Evolutionary conservation across 257 asterid genomes (phyloP).

Genomic region (Henckelia pumila): DNA sequence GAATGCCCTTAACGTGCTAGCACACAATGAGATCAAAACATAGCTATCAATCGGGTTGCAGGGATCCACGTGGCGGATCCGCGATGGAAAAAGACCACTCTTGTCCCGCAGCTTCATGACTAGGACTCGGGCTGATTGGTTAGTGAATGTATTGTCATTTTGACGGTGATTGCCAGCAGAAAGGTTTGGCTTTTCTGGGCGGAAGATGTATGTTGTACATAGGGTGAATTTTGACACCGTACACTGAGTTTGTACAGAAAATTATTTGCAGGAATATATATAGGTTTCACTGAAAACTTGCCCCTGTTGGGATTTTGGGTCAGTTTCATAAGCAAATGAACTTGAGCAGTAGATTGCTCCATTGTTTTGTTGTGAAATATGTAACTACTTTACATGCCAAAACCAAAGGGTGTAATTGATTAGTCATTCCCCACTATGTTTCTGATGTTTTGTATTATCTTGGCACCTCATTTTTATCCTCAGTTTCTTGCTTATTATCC

Average conservation of each 20-base stretch:
- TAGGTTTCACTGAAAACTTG: constrained; percentile 21
- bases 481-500: not conserved
- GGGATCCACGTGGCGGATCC: constrained; percentile 12
- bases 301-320: constrained; percentile 20
- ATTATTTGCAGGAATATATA: constrained; percentile 29
- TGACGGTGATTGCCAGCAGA: constrained; percentile 19
- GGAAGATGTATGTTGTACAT: constrained; percentile 33
- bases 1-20: constrained; percentile 11
- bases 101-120: constrained; percentile 25
- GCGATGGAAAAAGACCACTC: constrained; percentile 8
- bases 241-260: constrained; percentile 47
- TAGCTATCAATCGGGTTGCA: constrained; percentile 15
- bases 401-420: constrained; percentile 16
- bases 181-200: constrained; percentile 23
- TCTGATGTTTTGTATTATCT: not conserved
- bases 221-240: constrained; percentile 31
- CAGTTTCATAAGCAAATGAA: constrained; percentile 3
- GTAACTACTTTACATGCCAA: constrained; percentile 24
- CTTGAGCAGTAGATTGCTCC: constrained; percentile 20
- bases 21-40: constrained; percentile 14
- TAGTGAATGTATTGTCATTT: constrained; percentile 21
- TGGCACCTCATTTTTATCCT: too few relatives aligned
- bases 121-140: constrained; percentile 21
- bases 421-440: not conserved
- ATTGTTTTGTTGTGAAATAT: constrained; percentile 37